phyloP scores from a whole-genome alignment of 164 flowering plant genomes.

The Saururus chinensis region DNA sequence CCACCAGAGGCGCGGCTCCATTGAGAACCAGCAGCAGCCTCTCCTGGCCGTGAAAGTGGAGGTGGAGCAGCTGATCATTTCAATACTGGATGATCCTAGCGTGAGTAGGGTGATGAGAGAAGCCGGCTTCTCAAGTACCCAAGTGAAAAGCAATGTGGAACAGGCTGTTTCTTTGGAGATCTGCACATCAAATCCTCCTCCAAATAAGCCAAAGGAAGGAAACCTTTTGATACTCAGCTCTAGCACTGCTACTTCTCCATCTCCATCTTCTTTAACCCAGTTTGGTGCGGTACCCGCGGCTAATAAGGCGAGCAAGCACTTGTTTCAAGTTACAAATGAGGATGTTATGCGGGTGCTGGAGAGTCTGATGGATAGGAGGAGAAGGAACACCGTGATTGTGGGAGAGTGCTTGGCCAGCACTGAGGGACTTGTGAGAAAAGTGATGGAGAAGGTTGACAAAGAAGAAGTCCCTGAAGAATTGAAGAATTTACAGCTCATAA shows the following conservation, averaged over 20 bases:
- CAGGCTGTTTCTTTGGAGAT: constrained; percentile 62
- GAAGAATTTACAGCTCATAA: constrained; percentile 42
- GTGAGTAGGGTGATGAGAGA: constrained; percentile 98
- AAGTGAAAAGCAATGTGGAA: constrained; percentile 82
- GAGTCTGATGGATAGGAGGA: constrained; percentile 37
- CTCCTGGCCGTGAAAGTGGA: constrained; percentile 81
- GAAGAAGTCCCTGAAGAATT: constrained; percentile 49
- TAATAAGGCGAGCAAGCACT: constrained; percentile 8
- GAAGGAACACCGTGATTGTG: constrained; percentile 46
- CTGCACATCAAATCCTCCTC: constrained; percentile 23
- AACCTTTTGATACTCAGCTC: constrained; percentile 19
- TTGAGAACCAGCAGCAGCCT: constrained; percentile 84
- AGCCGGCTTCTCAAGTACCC: constrained; percentile 92
- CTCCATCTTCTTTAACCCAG: constrained; percentile 13
- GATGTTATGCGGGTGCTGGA: constrained; percentile 53
- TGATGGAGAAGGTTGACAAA: constrained; percentile 50
- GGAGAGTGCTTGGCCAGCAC: constrained; percentile 47
- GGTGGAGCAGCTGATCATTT: constrained; percentile 78
- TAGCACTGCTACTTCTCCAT: constrained; percentile 7
- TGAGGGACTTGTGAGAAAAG: constrained; percentile 52
- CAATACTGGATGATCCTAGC: constrained; percentile 94
- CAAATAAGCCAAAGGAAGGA: constrained; percentile 34
- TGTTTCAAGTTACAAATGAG: constrained; percentile 27
- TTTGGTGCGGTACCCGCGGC: constrained; percentile 2
- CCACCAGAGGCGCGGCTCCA: constrained; percentile 88